These are phyloP conservation scores for Diplodia mutila DNA, from an alignment of 2,329 filamentous ascomycete genomes.

Conservation along the genomic window DNA sequence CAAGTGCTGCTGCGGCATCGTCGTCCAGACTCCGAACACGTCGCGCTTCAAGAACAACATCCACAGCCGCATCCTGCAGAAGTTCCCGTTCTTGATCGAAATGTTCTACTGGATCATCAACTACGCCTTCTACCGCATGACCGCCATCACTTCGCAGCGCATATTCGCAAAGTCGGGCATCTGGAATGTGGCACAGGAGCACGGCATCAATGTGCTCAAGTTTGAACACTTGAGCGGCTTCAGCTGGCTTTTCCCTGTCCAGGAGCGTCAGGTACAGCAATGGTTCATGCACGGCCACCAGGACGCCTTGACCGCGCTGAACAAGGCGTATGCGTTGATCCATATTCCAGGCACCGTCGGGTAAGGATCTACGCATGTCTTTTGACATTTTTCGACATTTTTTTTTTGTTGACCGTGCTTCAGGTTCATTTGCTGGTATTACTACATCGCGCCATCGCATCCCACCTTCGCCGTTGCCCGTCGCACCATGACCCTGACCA, in stretches of 20 bases:
- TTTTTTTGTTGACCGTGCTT: slow-evolving; percentile 23
- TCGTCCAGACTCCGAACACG: slow-evolving; percentile 60
- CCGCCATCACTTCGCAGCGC: slow-evolving; percentile 55
- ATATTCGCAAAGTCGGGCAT: slow-evolving; percentile 58
- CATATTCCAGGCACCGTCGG: slow-evolving; percentile 65
- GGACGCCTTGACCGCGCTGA: slow-evolving; percentile 58
- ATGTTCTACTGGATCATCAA: slow-evolving; percentile 76
- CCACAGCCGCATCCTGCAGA: slow-evolving; percentile 66
- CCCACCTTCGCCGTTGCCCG: slow-evolving; percentile 49
- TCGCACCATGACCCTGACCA: slow-evolving; percentile 55
- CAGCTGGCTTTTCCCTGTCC: slow-evolving; percentile 57
- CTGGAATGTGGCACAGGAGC: slow-evolving; percentile 60
- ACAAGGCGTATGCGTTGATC: slow-evolving; percentile 63
- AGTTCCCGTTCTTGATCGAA: slow-evolving; percentile 71
- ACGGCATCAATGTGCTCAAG: slow-evolving; percentile 59
- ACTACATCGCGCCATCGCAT: slow-evolving; percentile 60
- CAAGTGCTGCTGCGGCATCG: slow-evolving; percentile 56
- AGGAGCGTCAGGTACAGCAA: slow-evolving; percentile 57
- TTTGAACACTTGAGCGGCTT: slow-evolving; percentile 58
- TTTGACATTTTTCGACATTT: neutral
- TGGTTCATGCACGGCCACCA: slow-evolving; percentile 62
- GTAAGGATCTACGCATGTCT: slow-evolving; percentile 41
- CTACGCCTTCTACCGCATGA: slow-evolving; percentile 66
- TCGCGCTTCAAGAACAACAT: slow-evolving; percentile 63
- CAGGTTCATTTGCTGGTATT: slow-evolving; percentile 68